Conservation (phyloP, 169 alveolate genomes). For the Plasmodium cynomolgi region DNA sequence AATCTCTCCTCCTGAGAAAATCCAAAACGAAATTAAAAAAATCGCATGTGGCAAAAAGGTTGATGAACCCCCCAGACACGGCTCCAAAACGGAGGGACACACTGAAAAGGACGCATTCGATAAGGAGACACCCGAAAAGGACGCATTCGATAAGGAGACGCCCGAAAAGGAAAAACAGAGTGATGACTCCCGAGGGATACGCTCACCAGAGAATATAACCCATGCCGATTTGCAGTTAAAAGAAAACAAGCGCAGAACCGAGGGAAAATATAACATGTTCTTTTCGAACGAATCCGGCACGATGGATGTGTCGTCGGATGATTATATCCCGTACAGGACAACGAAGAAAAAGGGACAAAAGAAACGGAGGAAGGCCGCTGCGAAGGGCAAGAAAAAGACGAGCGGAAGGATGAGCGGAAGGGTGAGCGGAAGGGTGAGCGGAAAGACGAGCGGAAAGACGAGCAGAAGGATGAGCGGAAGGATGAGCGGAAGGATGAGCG, state of each 20-base stretch:
- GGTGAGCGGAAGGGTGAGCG: not conserved
- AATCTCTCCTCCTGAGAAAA: not conserved
- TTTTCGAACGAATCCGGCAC: not conserved
- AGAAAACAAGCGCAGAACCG: not conserved
- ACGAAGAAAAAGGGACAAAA: not conserved
- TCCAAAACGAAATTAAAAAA: not conserved
- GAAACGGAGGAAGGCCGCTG: not conserved
- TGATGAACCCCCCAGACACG: not conserved
- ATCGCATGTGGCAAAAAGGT: not conserved
- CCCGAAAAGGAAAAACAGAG: not conserved
- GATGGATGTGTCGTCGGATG: slow-evolving; percentile 24
- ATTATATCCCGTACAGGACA: not conserved
- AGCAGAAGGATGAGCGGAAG: not conserved
- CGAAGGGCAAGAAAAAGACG: not conserved
- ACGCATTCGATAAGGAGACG: not conserved
- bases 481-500: not conserved
- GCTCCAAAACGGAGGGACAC: not conserved
- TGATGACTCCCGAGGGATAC: not conserved
- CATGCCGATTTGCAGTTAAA: not conserved
- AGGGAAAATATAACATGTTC: not conserved
- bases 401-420: not conserved
- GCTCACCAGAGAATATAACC: not conserved
- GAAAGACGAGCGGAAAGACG: not conserved
- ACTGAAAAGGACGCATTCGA: not conserved
- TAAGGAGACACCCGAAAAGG: not conserved